Base-by-base conservation (phyloP, 164 flowering plant species). In the Buxus sempervirens region DNA sequence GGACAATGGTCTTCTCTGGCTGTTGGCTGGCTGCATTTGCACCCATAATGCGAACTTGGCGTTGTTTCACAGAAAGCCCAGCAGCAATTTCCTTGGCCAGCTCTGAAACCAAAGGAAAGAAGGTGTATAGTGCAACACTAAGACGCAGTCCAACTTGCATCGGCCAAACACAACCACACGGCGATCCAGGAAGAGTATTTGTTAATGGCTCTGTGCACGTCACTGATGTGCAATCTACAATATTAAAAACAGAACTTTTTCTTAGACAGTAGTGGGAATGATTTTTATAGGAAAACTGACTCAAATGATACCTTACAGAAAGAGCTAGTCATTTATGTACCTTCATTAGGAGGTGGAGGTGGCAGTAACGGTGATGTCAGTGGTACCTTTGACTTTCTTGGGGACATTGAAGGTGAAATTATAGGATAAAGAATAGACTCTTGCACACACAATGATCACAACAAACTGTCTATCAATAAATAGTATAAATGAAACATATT, bases 31-130 rank as follows among this genome's bases (percentile, higher is more conserved):
- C 94, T 27, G 89, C 88, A 79, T 85, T 87, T 73, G 94, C 97
- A 65, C 90, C 90, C 75, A 86, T 82, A 16, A 89, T 79, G 21
- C 86, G 84, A 57, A 88, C 90, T 79, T 88, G 94, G 68, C 92
- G 87, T 76, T 82, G 89, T 64, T 81, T 87, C 84, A 90, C 68
- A 74, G 82, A 87, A 73, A 86, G 78, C n/a, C 92, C 92, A 21
- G 81, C 56, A n/a, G 94, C 86, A 72, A 89, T 81, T 76, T 90
- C 92, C 62, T 45, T 54, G 16, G 92, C 91, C 19, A 90, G 80
- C 81, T 87, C 87, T 14, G 91, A 86, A 66, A 90, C 94, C 80
- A 85, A 76, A 58, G 94, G 97, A 68, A 90, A 89, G 81, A 90
- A 89, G 24, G 89, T 84, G 69, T 86, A 90, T 1, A 90, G 82